A percentile compares a stretch with the other conserved stretches of the same genome.
Evolutionary conservation across 2,329 filamentous ascomycete species (phyloP).

Genomic region (Colletotrichum lindemuthianum): DNA sequence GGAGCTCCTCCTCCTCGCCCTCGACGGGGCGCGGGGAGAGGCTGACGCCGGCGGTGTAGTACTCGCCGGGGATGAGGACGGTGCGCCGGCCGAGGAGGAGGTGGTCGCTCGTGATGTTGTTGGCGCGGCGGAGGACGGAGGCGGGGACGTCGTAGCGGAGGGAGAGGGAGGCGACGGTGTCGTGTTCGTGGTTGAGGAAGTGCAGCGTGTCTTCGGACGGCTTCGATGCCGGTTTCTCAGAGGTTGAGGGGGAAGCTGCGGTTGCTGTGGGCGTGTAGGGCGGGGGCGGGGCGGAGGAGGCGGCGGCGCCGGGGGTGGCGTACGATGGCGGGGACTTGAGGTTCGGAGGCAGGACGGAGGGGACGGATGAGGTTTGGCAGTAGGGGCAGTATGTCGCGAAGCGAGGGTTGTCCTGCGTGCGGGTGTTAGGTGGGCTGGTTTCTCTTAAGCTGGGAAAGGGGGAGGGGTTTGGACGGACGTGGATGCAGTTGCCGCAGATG

Average conservation of each 20-base stretch:
- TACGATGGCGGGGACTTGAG: slow-evolving; percentile 77
- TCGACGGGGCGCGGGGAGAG: slow-evolving; percentile 77
- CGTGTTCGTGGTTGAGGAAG: slow-evolving; percentile 76
- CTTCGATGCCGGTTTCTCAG: slow-evolving; percentile 42
- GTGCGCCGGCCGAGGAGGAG: slow-evolving; percentile 75
- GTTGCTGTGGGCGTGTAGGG: slow-evolving; percentile 46
- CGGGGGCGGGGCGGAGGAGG: slow-evolving; percentile 47
- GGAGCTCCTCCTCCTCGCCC: slow-evolving; percentile 77
- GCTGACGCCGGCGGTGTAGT: slow-evolving; percentile 73
- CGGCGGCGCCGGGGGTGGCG: slow-evolving; percentile 45
- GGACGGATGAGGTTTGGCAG: slow-evolving; percentile 75
- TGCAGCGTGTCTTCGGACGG: slow-evolving; percentile 74
- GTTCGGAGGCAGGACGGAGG: slow-evolving; percentile 68
- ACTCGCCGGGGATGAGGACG: slow-evolving; percentile 75
- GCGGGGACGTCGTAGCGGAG: slow-evolving; percentile 77
- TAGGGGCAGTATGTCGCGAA: slow-evolving; percentile 77
- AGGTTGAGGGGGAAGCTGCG: slow-evolving; percentile 31
- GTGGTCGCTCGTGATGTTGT: slow-evolving; percentile 77
- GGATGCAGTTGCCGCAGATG: slow-evolving; percentile 77
- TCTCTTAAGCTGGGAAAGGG: neutral
- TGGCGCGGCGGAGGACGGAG: slow-evolving; percentile 69
- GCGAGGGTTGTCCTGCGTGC: slow-evolving; percentile 67
- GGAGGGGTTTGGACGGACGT: slow-evolving; percentile 55
- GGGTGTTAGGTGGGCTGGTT: slow-evolving; percentile 1
- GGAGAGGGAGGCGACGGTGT: slow-evolving; percentile 74